phyloP scores from a whole-genome alignment of 202 grass and related monocot species.

The Dendrocalamus latiflorus region DNA sequence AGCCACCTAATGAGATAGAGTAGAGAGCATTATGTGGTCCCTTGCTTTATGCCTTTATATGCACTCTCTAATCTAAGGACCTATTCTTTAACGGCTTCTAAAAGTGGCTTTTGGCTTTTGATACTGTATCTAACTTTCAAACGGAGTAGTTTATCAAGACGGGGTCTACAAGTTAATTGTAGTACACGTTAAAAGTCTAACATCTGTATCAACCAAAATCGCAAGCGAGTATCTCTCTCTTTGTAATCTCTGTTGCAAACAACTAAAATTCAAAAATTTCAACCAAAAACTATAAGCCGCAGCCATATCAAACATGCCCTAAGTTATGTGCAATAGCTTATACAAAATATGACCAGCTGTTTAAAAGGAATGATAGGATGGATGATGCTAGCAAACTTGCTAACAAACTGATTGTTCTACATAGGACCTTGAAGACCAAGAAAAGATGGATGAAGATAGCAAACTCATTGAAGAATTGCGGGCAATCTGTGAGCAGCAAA shows the following conservation, averaged over 20 bases:
- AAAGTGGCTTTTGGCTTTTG: no score
- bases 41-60: conserved; percentile 13
- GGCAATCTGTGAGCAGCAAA: conserved; percentile 70
- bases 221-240: no score
- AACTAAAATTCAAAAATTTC: no score
- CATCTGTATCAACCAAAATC: no score
- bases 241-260: no score
- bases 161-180: no score
- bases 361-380: background rate
- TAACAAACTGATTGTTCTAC: background rate
- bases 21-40: background rate
- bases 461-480: conserved; percentile 78
- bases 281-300: no score
- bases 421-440: conserved; percentile 95
- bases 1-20: background rate
- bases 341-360: conserved; percentile 3
- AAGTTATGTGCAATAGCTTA: background rate
- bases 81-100: no score
- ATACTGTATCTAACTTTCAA: no score
- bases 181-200: no score
- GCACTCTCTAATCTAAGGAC: background rate
- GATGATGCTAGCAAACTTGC: background rate
- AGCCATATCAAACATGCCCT: no score
- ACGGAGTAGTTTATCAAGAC: no score
- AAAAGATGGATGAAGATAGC: conserved; percentile 89